Percentiles rank a stretch among this genome's conserved stretches.
Evolutionary conservation across 768 basidiomycete species (phyloP).

Genomic region (Lactarius sanguifluus): DNA sequence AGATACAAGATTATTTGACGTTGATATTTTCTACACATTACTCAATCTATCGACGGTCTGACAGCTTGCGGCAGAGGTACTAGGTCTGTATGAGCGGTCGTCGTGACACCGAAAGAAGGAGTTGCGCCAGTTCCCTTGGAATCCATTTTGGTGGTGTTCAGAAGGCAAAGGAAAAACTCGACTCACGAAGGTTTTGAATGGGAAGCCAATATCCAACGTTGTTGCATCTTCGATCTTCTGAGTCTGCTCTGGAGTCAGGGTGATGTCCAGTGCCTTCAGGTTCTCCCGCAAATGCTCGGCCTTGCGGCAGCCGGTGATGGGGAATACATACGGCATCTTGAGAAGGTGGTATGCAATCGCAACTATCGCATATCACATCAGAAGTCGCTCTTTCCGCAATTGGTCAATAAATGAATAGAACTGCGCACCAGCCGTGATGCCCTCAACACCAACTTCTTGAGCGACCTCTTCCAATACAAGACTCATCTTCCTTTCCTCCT

Average conservation of each 20-base stretch:
- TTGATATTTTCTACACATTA: neutral
- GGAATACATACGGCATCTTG: conserved; percentile 50
- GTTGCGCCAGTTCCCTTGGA: neutral
- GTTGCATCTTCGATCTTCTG: conserved; percentile 43
- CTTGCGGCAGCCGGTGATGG: conserved; percentile 52
- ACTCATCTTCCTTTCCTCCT: conserved; percentile 22
- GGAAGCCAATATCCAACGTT: conserved; percentile 46
- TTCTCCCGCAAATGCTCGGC: conserved; percentile 52
- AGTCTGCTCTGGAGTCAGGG: conserved; percentile 44
- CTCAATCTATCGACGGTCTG: neutral
- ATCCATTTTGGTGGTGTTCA: neutral
- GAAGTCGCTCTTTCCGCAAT: neutral
- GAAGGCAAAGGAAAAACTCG: too few relatives aligned
- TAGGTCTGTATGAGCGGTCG: neutral
- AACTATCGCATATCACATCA: conserved; percentile 35
- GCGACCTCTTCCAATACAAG: conserved; percentile 46
- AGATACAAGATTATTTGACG: neutral
- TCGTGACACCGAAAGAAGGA: neutral
- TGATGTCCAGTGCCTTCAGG: conserved; percentile 49
- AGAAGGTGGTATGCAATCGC: conserved; percentile 55
- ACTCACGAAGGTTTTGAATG: conserved; percentile 20
- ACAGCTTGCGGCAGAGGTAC: neutral
- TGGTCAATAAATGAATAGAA: neutral
- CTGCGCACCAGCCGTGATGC: conserved; percentile 46
- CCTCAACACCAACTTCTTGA: conserved; percentile 47